These are phyloP conservation scores for Crotalaria pallida DNA, from an alignment of 306 rosid species.

Conservation along the genomic window DNA sequence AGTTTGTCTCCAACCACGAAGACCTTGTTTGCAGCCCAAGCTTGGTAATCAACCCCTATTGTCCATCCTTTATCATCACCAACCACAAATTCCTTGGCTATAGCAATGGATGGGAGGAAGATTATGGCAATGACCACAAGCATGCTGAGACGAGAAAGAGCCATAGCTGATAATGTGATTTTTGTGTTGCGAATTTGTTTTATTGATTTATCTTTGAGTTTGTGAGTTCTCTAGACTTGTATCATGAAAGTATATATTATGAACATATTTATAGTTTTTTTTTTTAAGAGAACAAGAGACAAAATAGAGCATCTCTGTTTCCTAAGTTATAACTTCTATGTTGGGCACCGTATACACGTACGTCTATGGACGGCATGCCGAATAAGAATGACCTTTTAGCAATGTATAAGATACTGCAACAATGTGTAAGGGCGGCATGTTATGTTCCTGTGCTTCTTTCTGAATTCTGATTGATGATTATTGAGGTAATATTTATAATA, in stretches of 20 bases:
- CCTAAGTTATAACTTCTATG: neutral
- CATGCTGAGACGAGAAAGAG: neutral
- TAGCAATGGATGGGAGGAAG: neutral
- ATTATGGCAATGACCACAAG: neutral
- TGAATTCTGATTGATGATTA: no score
- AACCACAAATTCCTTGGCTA: neutral
- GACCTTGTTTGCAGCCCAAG: conserved; percentile 15
- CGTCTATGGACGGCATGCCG: conserved; percentile 9
- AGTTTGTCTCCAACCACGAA: conserved; percentile 9
- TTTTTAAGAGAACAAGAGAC: neutral
- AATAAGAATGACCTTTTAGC: neutral
- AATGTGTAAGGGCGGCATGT: no score
- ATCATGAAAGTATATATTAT: neutral
- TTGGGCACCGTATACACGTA: neutral
- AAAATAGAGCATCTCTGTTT: neutral
- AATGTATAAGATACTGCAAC: neutral
- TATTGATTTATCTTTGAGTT: neutral
- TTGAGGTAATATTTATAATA: no score
- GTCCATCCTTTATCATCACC: conserved; percentile 4
- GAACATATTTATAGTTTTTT: neutral
- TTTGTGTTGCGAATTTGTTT: neutral
- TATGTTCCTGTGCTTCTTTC: no score
- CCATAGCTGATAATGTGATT: neutral
- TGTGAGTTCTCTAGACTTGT: neutral
- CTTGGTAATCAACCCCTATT: neutral